These are phyloP conservation scores for Galerina marginata DNA, from an alignment of 768 basidiomycete genomes.

Conservation along the genomic window DNA sequence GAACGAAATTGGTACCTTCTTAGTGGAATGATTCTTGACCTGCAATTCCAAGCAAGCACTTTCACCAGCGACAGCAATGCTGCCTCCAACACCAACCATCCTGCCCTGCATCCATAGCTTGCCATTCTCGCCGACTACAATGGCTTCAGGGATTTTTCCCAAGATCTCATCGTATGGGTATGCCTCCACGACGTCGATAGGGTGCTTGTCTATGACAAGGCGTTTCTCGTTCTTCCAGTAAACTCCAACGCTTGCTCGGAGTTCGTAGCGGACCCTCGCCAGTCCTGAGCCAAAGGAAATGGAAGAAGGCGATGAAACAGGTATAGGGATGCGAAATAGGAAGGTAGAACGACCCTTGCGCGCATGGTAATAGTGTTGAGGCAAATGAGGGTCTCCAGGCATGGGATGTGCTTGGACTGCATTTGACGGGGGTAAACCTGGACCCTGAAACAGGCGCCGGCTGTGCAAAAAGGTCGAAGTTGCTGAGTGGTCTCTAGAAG, in stretches of 20 bases:
- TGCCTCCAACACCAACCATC: slow-evolving; percentile 51
- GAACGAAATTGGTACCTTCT: slow-evolving; percentile 59
- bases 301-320: slow-evolving; percentile 68
- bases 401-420: slow-evolving; percentile 71
- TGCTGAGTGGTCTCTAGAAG: slow-evolving; percentile 80
- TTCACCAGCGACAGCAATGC: slow-evolving; percentile 68
- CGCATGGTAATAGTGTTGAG: slow-evolving; percentile 70
- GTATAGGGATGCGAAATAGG: slow-evolving; percentile 78
- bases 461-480: slow-evolving; percentile 78
- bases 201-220: slow-evolving; percentile 65
- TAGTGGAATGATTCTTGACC: slow-evolving; percentile 81
- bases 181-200: slow-evolving; percentile 71
- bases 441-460: slow-evolving; percentile 79
- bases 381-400: slow-evolving; percentile 64
- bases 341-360: slow-evolving; percentile 81
- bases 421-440: slow-evolving; percentile 82
- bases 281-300: slow-evolving; percentile 73
- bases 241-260: slow-evolving; percentile 74
- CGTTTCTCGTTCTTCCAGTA: slow-evolving; percentile 76
- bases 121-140: slow-evolving; percentile 76
- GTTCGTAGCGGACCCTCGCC: slow-evolving; percentile 73
- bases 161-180: slow-evolving; percentile 39
- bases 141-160: slow-evolving; percentile 53
- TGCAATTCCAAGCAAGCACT: slow-evolving; percentile 75
- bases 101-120: slow-evolving; percentile 79